A percentile compares a stretch with the other conserved stretches of the same genome.
These are phyloP conservation scores for Sanghuangporus weigelae DNA, from an alignment of 1,284 basidiomycete genomes.

Conservation along the genomic window DNA sequence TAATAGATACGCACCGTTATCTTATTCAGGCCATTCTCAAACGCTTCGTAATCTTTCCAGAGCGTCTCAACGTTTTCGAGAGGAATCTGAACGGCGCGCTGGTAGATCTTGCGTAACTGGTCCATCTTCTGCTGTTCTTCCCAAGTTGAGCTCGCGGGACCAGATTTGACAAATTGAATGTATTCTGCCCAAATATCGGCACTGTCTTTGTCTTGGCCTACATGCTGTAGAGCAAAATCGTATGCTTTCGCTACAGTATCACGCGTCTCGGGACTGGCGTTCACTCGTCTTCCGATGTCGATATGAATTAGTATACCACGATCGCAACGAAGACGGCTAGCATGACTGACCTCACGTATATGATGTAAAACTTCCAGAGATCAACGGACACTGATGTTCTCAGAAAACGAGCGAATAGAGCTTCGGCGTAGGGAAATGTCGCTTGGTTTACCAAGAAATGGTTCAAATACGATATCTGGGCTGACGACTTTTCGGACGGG, in stretches of 20 bases:
- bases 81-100: constrained; percentile 90
- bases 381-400: constrained; percentile 80
- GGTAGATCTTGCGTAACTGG: constrained; percentile 85
- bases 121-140: constrained; percentile 97
- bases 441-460: constrained; percentile 62
- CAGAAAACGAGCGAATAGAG: constrained; percentile 77
- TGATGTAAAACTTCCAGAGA: constrained; percentile 83
- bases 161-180: constrained; percentile 80
- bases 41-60: constrained; percentile 94
- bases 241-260: constrained; percentile 84
- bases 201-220: constrained; percentile 82
- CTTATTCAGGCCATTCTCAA: constrained; percentile 88
- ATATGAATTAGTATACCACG: not conserved
- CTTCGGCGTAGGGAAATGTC: constrained; percentile 68
- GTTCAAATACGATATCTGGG: constrained; percentile 78
- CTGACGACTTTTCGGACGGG: constrained; percentile 47
- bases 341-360: constrained; percentile 65
- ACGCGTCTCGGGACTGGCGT: constrained; percentile 52
- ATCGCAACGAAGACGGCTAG: not conserved
- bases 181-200: constrained; percentile 74
- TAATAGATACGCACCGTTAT: constrained; percentile 56
- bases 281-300: constrained; percentile 40
- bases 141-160: constrained; percentile 84
- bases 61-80: constrained; percentile 90
- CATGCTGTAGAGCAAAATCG: constrained; percentile 88